Evolutionary conservation across 176 grass and related monocot genomes (phyloP).

Genomic region (sorghum (Sorghum bicolor)): DNA sequence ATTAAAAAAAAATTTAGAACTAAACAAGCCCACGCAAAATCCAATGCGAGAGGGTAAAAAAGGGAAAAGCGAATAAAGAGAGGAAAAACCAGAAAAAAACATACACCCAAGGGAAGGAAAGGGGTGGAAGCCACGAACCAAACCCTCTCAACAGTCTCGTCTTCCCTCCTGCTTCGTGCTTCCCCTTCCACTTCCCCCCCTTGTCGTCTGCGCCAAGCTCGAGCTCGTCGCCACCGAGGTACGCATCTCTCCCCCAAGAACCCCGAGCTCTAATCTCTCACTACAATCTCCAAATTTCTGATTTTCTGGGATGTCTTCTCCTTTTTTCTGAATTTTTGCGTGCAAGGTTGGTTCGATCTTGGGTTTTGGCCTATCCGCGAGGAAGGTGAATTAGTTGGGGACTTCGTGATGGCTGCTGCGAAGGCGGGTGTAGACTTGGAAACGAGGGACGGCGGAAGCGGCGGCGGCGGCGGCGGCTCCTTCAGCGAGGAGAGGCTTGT

Average conservation of each 20-base stretch:
- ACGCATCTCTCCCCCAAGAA: not conserved
- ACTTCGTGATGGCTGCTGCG: constrained; percentile 25
- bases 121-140: not conserved
- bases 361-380: not conserved
- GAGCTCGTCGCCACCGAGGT: constrained; percentile 21
- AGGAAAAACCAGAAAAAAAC: not conserved
- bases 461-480: constrained; percentile 16
- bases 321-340: not conserved
- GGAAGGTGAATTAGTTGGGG: not conserved
- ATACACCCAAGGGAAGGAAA: not conserved
- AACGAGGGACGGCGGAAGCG: constrained; percentile 9
- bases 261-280: not conserved
- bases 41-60: not conserved
- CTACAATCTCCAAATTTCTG: constrained; percentile 8
- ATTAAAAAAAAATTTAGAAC: no score
- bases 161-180: not conserved
- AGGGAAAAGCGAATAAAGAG: not conserved
- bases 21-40: no score
- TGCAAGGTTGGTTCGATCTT: not conserved
- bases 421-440: constrained; percentile 36
- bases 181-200: not conserved
- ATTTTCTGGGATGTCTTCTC: not conserved
- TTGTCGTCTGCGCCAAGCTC: constrained; percentile 13
- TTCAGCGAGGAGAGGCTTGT: constrained; percentile 78
- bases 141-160: not conserved